Evolutionary conservation across 805 yeast genomes (phyloP), one percentile per base, ranked within the genome.

Genomic region (Candida orba): DNA sequence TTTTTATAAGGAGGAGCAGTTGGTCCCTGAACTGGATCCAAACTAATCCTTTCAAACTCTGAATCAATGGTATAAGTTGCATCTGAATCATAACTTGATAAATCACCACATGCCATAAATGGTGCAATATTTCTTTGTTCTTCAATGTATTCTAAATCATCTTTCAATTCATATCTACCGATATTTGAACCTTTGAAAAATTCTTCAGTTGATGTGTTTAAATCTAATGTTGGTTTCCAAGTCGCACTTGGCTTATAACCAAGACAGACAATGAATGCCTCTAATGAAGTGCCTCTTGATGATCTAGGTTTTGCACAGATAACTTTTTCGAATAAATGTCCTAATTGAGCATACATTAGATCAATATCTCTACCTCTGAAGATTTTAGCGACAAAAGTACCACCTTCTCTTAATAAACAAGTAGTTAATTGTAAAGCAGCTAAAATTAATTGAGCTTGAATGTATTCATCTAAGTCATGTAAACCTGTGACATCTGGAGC

Each of bases 401-500:
- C 99, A 32, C 95, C 96, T 13, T 87, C 84, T 58, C 86, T 79
- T 48, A 93, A 71, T 17, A 93, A 72, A 59, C 96, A 88, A 2
- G 96, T 85, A 3, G 98, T 90, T 44, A 93, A 69, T 56, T 89
- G 96, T 44, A 93, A 67, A 1, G 99, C 99, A 34, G 96, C 83
- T 53, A 90, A 69, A 41, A 93, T 85, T 45, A 93, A 69, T 60
- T 93, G 98, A 3, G 96, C 96, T 67, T 93, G 99, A 45, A 93
- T 85, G 60, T 91, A 93, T 63, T 93, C 99, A 62, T 93, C 99
- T 46, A 93, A 69, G 64, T 93, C 99, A 60, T 93, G 99, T 41
- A 93, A 65, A 1, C 99, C 99, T 0, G 99, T 93, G 20, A 93
- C 99, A 65, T 93, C 99, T 2, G 99, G 99, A 0, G 99, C 99